phyloP scores from a whole-genome alignment of 331 rosid species.

The Malus hybrid region DNA sequence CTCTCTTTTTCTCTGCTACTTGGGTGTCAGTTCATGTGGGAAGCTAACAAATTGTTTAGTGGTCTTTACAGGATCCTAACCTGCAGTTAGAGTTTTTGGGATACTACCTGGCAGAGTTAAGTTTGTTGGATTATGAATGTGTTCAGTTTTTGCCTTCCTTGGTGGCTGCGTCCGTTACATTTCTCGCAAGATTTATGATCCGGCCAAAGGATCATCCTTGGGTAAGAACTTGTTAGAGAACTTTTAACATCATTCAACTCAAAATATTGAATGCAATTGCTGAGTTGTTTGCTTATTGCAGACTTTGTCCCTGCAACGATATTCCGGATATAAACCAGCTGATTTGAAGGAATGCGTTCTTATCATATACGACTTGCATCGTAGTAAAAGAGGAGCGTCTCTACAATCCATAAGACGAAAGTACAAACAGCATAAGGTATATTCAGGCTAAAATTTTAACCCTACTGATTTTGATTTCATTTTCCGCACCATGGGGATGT shows the following conservation, averaged over 20 bases:
- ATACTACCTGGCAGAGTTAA: slow-evolving; percentile 78
- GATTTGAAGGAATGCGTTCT: slow-evolving; percentile 58
- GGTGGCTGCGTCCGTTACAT: slow-evolving; percentile 79
- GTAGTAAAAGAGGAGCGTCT: slow-evolving; percentile 57
- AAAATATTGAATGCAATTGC: neutral
- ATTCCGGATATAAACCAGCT: slow-evolving; percentile 51
- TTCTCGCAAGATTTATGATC: slow-evolving; percentile 62
- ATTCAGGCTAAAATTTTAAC: neutral
- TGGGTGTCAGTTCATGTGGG: neutral
- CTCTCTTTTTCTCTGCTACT: too few species aligned
- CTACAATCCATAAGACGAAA: slow-evolving; percentile 62
- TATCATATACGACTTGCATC: slow-evolving; percentile 64
- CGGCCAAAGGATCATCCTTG: slow-evolving; percentile 59
- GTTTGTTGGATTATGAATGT: slow-evolving; percentile 69
- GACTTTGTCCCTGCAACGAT: slow-evolving; percentile 38
- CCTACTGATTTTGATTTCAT: neutral
- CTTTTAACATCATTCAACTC: neutral
- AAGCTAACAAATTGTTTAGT: neutral
- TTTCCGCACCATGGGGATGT: neutral
- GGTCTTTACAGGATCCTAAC: slow-evolving; percentile 36
- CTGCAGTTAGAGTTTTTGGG: slow-evolving; percentile 72
- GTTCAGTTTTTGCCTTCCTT: slow-evolving; percentile 73
- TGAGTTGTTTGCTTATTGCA: slow-evolving; percentile 18
- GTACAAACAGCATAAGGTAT: slow-evolving; percentile 81
- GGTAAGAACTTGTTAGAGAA: slow-evolving; percentile 35